Percentiles rank a stretch among this genome's conserved stretches.
These are phyloP conservation scores for Coffea humblotiana DNA, from an alignment of 305 asterid species.

Conservation along the genomic window DNA sequence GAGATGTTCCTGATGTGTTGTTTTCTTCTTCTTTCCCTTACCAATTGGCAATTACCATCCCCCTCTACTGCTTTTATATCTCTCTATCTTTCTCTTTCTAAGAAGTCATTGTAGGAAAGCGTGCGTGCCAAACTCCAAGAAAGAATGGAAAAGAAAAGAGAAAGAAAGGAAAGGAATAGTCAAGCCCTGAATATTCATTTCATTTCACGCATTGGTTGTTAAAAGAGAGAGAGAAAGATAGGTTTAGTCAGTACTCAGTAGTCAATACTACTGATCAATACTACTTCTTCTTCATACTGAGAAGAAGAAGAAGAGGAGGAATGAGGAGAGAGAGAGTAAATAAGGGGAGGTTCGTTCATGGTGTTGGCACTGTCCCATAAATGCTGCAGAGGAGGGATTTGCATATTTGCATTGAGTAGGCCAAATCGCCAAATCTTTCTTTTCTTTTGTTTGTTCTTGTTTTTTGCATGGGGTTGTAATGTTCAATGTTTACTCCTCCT, in stretches of 20 bases:
- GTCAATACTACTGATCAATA: slow-evolving; percentile 14
- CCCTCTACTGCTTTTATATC: neutral
- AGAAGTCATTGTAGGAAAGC: slow-evolving; percentile 43
- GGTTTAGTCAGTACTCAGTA: slow-evolving; percentile 11
- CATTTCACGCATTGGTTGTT: slow-evolving; percentile 9
- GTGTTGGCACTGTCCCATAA: slow-evolving; percentile 76
- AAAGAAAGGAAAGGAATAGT: slow-evolving; percentile 38
- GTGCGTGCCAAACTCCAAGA: slow-evolving; percentile 66
- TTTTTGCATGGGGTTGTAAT: neutral
- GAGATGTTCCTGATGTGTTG: slow-evolving; percentile 21
- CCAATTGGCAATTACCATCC: too few species aligned
- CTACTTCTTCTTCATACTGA: neutral
- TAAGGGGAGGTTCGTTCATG: slow-evolving; percentile 27
- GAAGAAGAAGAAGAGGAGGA: neutral
- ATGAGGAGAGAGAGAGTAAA: slow-evolving; percentile 11
- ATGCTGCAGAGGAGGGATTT: slow-evolving; percentile 38
- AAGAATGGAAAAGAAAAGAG: slow-evolving; percentile 3
- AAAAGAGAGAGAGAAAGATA: slow-evolving; percentile 4
- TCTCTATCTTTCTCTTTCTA: neutral
- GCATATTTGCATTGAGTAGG: slow-evolving; percentile 23
- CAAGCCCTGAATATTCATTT: slow-evolving; percentile 31
- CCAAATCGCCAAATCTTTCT: slow-evolving; percentile 41
- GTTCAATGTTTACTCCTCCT: neutral
- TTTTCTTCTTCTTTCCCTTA: slow-evolving; percentile 11
- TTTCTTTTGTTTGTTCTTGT: slow-evolving; percentile 28